phyloP scores from a whole-genome alignment of 2,329 filamentous ascomycete genomes.

The Alternaria consortialis region DNA sequence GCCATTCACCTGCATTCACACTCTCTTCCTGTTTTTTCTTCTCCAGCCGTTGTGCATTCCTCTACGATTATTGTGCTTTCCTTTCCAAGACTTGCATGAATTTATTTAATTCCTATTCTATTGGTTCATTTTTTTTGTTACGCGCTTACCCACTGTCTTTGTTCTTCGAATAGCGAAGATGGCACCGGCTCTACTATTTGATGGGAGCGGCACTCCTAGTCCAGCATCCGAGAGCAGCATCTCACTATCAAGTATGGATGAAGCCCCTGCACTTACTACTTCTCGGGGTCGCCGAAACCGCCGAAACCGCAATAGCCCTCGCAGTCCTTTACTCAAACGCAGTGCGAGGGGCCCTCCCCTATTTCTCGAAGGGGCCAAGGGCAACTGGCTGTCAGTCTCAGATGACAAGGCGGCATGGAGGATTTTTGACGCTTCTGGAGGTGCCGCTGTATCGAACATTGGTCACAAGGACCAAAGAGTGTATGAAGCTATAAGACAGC shows the following conservation, averaged over 20 bases:
- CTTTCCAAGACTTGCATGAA: background rate
- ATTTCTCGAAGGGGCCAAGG: slow-evolving; percentile 58
- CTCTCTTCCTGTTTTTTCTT: background rate
- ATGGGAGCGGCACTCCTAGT: slow-evolving; percentile 5
- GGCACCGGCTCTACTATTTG: slow-evolving; percentile 15
- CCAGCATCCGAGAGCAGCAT: background rate
- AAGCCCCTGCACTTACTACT: background rate
- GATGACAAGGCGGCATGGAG: slow-evolving; percentile 56
- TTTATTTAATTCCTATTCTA: background rate
- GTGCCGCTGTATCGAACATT: slow-evolving; percentile 75
- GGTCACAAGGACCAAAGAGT: slow-evolving; percentile 73
- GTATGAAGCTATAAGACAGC: slow-evolving; percentile 65
- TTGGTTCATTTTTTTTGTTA: background rate
- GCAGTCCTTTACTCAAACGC: slow-evolving; percentile 58
- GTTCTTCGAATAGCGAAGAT: background rate
- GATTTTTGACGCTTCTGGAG: slow-evolving; percentile 77
- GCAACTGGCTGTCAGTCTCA: slow-evolving; percentile 60
- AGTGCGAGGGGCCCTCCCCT: slow-evolving; percentile 59
- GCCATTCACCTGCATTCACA: slow-evolving; percentile 1
- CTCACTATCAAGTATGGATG: background rate
- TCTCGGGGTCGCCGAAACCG: background rate
- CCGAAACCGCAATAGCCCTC: background rate
- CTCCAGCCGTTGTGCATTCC: background rate
- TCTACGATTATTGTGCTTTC: background rate
- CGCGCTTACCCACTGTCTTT: background rate